Base-by-base conservation (phyloP, 192 early-diverging fungal species). In the Dimargaris cristalligena region DNA sequence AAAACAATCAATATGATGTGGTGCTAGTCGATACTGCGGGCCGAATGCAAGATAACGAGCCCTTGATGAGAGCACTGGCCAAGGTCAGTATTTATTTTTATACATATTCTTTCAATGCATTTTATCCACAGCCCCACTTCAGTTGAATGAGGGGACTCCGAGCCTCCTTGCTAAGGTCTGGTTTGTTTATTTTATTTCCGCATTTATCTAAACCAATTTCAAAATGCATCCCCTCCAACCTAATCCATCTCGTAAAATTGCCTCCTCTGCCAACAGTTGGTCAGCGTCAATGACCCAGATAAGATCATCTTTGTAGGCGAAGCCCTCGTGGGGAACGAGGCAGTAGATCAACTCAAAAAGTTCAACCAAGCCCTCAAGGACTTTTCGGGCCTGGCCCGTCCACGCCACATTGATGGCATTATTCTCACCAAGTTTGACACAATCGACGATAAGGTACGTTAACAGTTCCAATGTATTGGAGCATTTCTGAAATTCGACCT, bases 301-400 rank as follows among this genome's bases (percentile, higher is more conserved):
- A 97, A 97, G 72, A 91, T 97, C 59, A 74, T 97, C 52, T 97
- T 97, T 76, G 94, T 97, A 13, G 94, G 94, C 52, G 94, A 97
- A 73, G 94, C 94, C 1, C 66, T 97, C 20, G 94, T 97, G 13
- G 94, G 94, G 33, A 97, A 94, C 62, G 91, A 97, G 72, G 89
- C 94, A 18, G 88, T 97, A 34, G 90, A 94, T 66, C 94, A 97
- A 71, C 70, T 97, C 60, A 82, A 84, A 33, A 97, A 97, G 74
- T 97, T 97, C 72, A 97, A 97, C 75, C 83, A 83, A 54, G 87
- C 91, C 4, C 69, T 97, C 44, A 82, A 86, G 63, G 91, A 94
- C 65, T 97, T 91, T 67, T 88, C 88, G 4, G 82, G 83, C 4
- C 52, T 83, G 52, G 74, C 80, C 13, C 77, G 83, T 46, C 87